Evolutionary conservation across 352 stramenopile genomes (phyloP).

Genomic region (Globisporangium lucens): DNA sequence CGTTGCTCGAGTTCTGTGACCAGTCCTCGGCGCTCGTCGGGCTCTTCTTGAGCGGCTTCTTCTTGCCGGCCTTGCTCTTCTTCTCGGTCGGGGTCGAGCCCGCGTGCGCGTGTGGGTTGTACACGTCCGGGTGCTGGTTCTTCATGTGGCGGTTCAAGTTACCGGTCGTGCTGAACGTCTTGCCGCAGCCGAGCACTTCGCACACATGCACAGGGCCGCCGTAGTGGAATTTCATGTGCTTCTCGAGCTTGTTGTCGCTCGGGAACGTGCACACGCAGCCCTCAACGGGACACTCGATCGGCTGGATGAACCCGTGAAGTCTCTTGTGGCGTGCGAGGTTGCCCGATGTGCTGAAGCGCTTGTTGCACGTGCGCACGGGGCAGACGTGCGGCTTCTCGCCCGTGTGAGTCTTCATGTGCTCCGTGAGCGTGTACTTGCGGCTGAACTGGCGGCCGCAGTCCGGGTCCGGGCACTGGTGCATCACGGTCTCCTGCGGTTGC

Average conservation of each 20-base stretch:
- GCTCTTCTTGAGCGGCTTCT: constrained; percentile 9
- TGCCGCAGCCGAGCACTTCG: constrained; percentile 27
- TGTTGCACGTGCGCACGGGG: constrained; percentile 37
- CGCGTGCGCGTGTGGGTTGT: constrained; percentile 11
- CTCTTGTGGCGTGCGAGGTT: constrained; percentile 55
- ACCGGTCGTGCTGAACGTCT: constrained; percentile 57
- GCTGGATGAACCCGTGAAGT: constrained; percentile 42
- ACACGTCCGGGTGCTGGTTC: constrained; percentile 7
- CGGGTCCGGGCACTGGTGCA: constrained; percentile 25
- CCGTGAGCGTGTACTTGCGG: constrained; percentile 50
- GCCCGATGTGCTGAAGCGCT: constrained; percentile 52
- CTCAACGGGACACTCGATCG: constrained; percentile 30
- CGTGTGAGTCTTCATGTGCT: constrained; percentile 61
- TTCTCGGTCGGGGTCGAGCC: constrained; percentile 1
- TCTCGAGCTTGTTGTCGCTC: constrained; percentile 41
- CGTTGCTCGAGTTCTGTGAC: constrained; percentile 10
- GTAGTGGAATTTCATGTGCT: constrained; percentile 52
- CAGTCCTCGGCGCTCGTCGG: constrained; percentile 15
- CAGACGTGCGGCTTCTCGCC: constrained; percentile 54
- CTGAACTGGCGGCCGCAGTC: constrained; percentile 34
- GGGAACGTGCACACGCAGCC: constrained; percentile 39
- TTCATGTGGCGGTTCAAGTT: constrained; percentile 48
- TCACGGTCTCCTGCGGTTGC: constrained; percentile 9
- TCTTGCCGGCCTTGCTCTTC: neutral
- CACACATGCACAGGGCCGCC: constrained; percentile 24